Evolutionary conservation across 768 basidiomycete species (phyloP).

Genomic region (Filobasidium wieringae): DNA sequence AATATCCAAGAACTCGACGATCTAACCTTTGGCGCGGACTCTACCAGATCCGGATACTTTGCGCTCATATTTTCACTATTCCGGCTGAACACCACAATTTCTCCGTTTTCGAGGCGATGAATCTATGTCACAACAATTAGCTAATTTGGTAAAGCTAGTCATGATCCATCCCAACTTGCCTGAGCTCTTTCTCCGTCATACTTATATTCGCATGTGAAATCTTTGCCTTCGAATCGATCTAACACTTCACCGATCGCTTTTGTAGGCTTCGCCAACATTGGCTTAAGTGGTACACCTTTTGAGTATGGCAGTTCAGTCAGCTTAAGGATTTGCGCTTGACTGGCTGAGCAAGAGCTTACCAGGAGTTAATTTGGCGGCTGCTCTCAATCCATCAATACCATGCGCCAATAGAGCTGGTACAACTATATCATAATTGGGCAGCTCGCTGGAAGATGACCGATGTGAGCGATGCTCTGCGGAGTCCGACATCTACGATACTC

Average conservation of each 20-base stretch:
- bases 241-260: constrained; percentile 97
- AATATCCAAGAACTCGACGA: not conserved
- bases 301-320: not conserved
- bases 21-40: constrained; percentile 69
- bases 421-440: constrained; percentile 83
- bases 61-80: constrained; percentile 99
- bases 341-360: constrained; percentile 41
- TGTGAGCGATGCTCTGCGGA: not conserved
- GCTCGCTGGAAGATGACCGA: constrained; percentile 49
- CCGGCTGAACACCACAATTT: constrained; percentile 81
- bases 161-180: constrained; percentile 38
- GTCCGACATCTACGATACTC: constrained; percentile 14
- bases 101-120: constrained; percentile 69
- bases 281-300: constrained; percentile 72
- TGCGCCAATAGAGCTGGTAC: constrained; percentile 74
- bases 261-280: constrained; percentile 98
- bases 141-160: not conserved
- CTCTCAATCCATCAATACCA: constrained; percentile 59
- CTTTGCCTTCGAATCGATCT: constrained; percentile 87
- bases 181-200: constrained; percentile 98
- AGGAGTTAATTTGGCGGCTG: constrained; percentile 79
- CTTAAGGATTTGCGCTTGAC: not conserved
- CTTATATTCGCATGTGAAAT: constrained; percentile 98
- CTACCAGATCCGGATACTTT: constrained; percentile 96
- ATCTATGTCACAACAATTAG: constrained; percentile 44